Base-by-base conservation (phyloP, 345 rosid species). In the Conringia planisiliqua region DNA sequence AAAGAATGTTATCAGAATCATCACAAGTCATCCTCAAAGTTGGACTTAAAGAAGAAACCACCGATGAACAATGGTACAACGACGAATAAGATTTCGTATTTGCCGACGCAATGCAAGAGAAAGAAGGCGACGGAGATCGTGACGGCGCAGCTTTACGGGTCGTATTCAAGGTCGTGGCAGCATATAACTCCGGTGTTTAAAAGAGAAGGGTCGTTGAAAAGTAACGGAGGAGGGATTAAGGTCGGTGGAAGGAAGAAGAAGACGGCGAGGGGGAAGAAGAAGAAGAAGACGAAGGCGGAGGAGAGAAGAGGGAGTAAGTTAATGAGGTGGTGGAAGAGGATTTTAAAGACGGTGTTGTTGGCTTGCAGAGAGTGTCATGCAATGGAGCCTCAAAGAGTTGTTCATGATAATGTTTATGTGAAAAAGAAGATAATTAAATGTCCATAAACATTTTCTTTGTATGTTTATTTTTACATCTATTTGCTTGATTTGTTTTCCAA, bases 281-380 rank as follows among this genome's bases (percentile, higher is more conserved):
- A 52, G 55, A 67, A 43, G 63, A 68, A 55, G 18, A 18, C 13
- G 48, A 59, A 56, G 55, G 33, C 43, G 33, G 59, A 68, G 63
- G 52, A 72, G 57, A 67, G 36, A 52, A 76, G 72, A 54, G 76
- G 62, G 11, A 65, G 70, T 54, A 71, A 42, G 65, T 20, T 78
- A 36, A 59, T 61, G 10, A 86, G 83, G 35, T 32, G 84, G 55
- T 85, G 89, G 71, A 71, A 71, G 82, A 88, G 77, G 69, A 39
- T 92, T 62, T 67, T 92, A 44, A 78, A 80, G 66, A 79, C 80
- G 8, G 80, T 90, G 68, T 67, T 87, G 72, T 76, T 82, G 76
- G 86, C 84, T 58, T 92, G 96, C 68, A 81, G 85, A 71, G 85
- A 84, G 57, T 92, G 95, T 52, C 98, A 92, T 75, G 90, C 98